phyloP scores from a whole-genome alignment of 805 yeast species.

The Suhomyces prunicola region DNA sequence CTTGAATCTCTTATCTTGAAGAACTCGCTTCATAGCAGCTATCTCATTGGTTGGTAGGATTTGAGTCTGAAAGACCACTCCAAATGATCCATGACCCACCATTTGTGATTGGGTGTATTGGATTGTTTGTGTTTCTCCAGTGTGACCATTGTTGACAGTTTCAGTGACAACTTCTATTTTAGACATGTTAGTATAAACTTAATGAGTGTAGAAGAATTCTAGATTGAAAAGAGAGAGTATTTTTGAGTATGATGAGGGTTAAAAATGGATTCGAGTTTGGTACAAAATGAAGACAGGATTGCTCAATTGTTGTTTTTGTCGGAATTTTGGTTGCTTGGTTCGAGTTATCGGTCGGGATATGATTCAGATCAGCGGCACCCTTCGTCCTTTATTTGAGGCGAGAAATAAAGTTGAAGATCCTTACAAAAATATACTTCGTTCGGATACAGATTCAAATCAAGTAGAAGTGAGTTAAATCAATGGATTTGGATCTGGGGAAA shows the following conservation, averaged over 20 bases:
- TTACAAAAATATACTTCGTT: background rate
- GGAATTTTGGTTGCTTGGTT: background rate
- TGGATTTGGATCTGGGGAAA: background rate
- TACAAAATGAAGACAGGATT: background rate
- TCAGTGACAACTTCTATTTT: constrained; percentile 53
- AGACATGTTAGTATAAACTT: constrained; percentile 37
- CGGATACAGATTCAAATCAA: background rate
- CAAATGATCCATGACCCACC: constrained; percentile 99
- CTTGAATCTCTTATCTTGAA: constrained; percentile 92
- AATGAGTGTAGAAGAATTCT: background rate
- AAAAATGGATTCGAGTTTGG: background rate
- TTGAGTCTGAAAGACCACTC: constrained; percentile 90
- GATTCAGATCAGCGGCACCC: background rate
- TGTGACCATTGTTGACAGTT: constrained; percentile 68
- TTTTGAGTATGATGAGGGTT: background rate
- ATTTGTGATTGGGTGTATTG: constrained; percentile 80
- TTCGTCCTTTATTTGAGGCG: background rate
- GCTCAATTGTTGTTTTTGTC: background rate
- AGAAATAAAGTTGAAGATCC: background rate
- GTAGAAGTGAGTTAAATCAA: background rate
- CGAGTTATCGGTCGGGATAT: background rate
- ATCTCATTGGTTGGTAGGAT: constrained; percentile 69
- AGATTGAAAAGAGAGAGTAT: background rate
- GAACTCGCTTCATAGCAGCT: constrained; percentile 93
- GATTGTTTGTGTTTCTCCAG: constrained; percentile 59